phyloP scores from a whole-genome alignment of 495 filamentous ascomycete genomes.

The Penicillium fimorum region DNA sequence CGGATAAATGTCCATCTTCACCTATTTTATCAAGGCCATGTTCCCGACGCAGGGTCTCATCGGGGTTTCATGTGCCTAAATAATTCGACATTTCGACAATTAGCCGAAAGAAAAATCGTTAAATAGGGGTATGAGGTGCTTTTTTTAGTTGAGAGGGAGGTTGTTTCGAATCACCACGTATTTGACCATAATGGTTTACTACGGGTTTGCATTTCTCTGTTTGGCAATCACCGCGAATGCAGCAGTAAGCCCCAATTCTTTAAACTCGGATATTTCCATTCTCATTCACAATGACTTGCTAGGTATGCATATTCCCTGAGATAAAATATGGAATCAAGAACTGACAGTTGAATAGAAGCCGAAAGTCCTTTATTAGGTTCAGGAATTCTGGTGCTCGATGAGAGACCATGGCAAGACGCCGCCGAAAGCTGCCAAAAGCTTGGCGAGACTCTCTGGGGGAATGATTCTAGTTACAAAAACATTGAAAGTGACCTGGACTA shows the following conservation, averaged over 20 bases:
- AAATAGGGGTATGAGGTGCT: neutral
- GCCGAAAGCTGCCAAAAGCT: constrained; percentile 16
- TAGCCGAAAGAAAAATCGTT: neutral
- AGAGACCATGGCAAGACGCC: constrained; percentile 20
- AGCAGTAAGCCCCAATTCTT: constrained; percentile 13
- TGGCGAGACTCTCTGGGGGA: constrained; percentile 20
- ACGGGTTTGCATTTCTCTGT: neutral
- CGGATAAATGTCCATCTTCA: constrained; percentile 13
- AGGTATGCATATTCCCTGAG: constrained; percentile 7
- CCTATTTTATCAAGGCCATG: constrained; percentile 7
- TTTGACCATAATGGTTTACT: constrained; percentile 8
- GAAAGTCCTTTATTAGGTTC: constrained; percentile 18
- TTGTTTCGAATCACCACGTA: neutral
- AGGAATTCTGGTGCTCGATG: constrained; percentile 20
- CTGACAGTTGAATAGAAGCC: constrained; percentile 12
- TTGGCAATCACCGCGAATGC: constrained; percentile 10
- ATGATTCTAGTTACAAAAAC: neutral
- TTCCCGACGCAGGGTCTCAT: constrained; percentile 22
- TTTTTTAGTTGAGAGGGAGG: neutral
- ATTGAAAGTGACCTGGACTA: constrained; percentile 18
- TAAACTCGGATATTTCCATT: constrained; percentile 23
- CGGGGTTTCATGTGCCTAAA: constrained; percentile 8
- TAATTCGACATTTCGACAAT: neutral
- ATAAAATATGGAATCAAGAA: neutral
- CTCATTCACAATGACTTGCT: constrained; percentile 27